Conservation (phyloP, 495 filamentous ascomycete genomes). For the Penicillium pulvis region DNA sequence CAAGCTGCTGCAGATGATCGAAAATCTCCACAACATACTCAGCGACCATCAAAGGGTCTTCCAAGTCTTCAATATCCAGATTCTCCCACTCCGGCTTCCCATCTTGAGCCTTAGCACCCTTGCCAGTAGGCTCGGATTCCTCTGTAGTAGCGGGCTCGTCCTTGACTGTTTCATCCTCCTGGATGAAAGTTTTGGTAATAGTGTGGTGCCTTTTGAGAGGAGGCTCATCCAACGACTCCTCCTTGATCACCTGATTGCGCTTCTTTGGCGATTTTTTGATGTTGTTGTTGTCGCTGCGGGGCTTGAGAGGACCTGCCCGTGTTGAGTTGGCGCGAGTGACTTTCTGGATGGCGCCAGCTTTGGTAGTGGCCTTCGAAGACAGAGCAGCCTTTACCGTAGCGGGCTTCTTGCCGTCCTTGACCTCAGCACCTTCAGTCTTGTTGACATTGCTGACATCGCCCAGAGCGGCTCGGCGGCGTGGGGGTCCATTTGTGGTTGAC, state of each 20-base stretch:
- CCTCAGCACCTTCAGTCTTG: conserved; percentile 66
- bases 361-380: conserved; percentile 65
- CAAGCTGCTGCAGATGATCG: conserved; percentile 88
- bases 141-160: background rate
- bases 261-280: background rate
- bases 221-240: conserved; percentile 62
- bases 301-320: conserved; percentile 60
- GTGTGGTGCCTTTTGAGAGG: conserved; percentile 55
- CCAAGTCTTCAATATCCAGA: conserved; percentile 69
- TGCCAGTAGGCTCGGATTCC: background rate
- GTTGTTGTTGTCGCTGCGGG: conserved; percentile 53
- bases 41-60: conserved; percentile 95
- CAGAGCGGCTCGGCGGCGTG: conserved; percentile 73
- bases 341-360: conserved; percentile 66
- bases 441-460: conserved; percentile 95
- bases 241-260: conserved; percentile 48
- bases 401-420: conserved; percentile 70
- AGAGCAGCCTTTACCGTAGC: conserved; percentile 58
- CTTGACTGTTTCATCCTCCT: background rate
- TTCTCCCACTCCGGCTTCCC: background rate
- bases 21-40: conserved; percentile 98
- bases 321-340: conserved; percentile 63
- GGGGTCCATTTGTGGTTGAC: conserved; percentile 50
- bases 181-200: conserved; percentile 37
- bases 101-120: background rate